Evolutionary conservation across 257 asterid species (phyloP), one percentile per base, ranked within the genome.

Genomic region (Dorcoceras hygrometricum): DNA sequence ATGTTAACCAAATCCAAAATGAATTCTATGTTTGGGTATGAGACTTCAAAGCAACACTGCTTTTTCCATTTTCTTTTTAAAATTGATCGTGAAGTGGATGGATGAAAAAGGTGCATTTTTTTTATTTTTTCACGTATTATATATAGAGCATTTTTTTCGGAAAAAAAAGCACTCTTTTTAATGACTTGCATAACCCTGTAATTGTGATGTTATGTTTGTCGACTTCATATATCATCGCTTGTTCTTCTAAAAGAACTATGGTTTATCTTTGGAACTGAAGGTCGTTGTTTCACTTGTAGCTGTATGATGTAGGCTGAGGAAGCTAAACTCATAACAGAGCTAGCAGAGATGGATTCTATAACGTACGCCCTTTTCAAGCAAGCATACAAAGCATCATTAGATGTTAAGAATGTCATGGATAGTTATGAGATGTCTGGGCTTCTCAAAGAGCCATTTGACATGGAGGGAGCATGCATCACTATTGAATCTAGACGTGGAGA

Each of bases 291-390:
- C 12, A 25, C 4, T 29, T 53, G 29, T 66, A 39, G 59, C 20
- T 62, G 54, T 65, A 23, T 53, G 58, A 66, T 81, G 81, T 81
- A 85, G 96, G 92, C 92, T 5, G 95, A 90, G 82, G 97, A 90
- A 76, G 95, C 95, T 81, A 88, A 88, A 71, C 88, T 86, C 64
- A 90, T 90, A 72, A 90, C 85, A 31, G 97, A 90, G 75, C 85
- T 90, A 6, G 96, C 91, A 4, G 89, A 78, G 78, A 65, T 74
- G 81, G 95, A 90, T 75, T 68, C 82, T 55, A 84, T 86, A 66
- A 86, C 77, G 73, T 86, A 83, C 59, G 84, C 78, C 18, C 87
- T 90, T 71, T 77, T 90, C 76, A 86, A 79, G 81, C 96, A 90
- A 72, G 97, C 97, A 32, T 88, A 86, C 75, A 63, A 79, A 39